These are phyloP conservation scores for Globisporangium camurandrum DNA, from an alignment of 352 stramenopile species.

Conservation along the genomic window DNA sequence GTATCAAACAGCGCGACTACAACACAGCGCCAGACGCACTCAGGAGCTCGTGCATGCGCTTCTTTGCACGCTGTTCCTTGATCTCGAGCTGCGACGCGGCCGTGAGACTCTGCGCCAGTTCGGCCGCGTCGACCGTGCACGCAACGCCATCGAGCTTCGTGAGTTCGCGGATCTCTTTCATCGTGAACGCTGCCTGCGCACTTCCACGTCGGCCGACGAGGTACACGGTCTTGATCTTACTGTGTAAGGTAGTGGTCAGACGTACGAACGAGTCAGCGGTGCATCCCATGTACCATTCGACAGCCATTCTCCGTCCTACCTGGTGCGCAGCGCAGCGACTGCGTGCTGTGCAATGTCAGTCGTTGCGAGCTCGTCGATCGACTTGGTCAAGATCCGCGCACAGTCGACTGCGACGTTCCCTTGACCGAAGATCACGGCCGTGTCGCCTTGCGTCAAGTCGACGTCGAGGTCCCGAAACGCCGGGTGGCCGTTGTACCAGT, in stretches of 20 bases:
- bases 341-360: conserved; percentile 92
- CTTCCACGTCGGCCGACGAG: conserved; percentile 92
- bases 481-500: conserved; percentile 99
- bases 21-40: conserved; percentile 8
- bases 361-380: conserved; percentile 70
- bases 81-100: conserved; percentile 84
- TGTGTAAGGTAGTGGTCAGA: conserved; percentile 7
- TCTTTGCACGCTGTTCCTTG: conserved; percentile 66
- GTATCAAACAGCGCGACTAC: neutral
- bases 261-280: too few relatives aligned
- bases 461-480: conserved; percentile 85
- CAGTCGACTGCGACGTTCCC: conserved; percentile 98
- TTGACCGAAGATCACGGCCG: conserved; percentile 94
- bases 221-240: conserved; percentile 77
- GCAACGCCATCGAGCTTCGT: conserved; percentile 71
- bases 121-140: conserved; percentile 83
- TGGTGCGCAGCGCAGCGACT: conserved; percentile 74
- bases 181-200: conserved; percentile 96
- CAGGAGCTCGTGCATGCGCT: conserved; percentile 82
- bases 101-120: conserved; percentile 86
- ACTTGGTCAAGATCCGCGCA: conserved; percentile 92
- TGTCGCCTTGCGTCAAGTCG: conserved; percentile 47
- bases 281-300: too few relatives aligned
- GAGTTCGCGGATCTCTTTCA: conserved; percentile 93
- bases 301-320: conserved; percentile 8